phyloP scores from a whole-genome alignment of 371 early-diverging fungal genomes.

The Blakeslea trispora region DNA sequence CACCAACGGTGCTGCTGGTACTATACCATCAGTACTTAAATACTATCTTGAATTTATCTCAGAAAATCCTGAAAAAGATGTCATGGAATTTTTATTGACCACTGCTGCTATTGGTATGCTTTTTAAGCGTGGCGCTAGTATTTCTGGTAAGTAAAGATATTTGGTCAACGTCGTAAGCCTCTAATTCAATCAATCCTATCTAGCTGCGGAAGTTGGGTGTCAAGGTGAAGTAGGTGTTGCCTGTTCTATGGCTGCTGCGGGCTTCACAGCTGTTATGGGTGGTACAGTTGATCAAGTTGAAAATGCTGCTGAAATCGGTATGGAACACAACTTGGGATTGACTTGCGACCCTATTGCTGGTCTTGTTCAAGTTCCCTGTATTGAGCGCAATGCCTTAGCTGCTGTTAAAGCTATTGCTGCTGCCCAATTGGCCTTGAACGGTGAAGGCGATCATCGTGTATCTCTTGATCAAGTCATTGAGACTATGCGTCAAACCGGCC shows the following conservation, averaged over 20 bases:
- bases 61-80: constrained; percentile 83
- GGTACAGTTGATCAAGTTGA: constrained; percentile 88
- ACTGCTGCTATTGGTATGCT: constrained; percentile 95
- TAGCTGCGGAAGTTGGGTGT: constrained; percentile 95
- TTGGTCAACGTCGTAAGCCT: too few relatives aligned
- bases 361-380: constrained; percentile 95
- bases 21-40: constrained; percentile 93
- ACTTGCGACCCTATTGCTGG: constrained; percentile 95
- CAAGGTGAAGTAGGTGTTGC: constrained; percentile 92
- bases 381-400: constrained; percentile 93
- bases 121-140: constrained; percentile 93
- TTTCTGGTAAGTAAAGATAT: constrained; percentile 55
- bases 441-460: constrained; percentile 88
- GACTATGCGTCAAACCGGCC: constrained; percentile 93
- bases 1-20: constrained; percentile 92
- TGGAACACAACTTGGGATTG: constrained; percentile 94
- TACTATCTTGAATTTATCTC: constrained; percentile 94
- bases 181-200: too few relatives aligned
- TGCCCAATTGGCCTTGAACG: constrained; percentile 91
- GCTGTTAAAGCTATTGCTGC: constrained; percentile 96
- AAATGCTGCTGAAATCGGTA: constrained; percentile 96
- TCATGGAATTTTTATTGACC: constrained; percentile 90
- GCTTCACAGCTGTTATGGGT: constrained; percentile 95
- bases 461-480: constrained; percentile 94
- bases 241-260: constrained; percentile 95